phyloP scores from a whole-genome alignment of 2,329 filamentous ascomycete species.

The Pseudocercospora musae region DNA sequence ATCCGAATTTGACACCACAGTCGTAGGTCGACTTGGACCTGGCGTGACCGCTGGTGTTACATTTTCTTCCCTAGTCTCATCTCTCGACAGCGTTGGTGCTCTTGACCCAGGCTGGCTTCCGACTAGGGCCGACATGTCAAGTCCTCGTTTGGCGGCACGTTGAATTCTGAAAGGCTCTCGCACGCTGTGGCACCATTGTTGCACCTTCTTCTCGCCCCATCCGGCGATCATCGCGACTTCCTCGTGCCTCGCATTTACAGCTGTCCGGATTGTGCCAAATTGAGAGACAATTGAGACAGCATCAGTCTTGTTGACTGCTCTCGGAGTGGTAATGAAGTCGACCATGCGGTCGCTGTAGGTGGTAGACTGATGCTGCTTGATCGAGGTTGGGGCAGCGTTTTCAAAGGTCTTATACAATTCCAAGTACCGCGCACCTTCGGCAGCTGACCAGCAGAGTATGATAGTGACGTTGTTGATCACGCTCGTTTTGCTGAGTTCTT shows the following conservation, averaged over 20 bases:
- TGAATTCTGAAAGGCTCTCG: conserved; percentile 79
- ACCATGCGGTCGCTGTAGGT: conserved; percentile 83
- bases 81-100: conserved; percentile 27
- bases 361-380: conserved; percentile 78
- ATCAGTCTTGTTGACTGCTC: conserved; percentile 91
- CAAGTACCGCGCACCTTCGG: conserved; percentile 88
- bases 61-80: conserved; percentile 27
- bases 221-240: conserved; percentile 81
- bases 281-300: conserved; percentile 84
- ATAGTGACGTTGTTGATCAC: conserved; percentile 90
- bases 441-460: conserved; percentile 89
- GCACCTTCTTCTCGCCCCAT: conserved; percentile 94
- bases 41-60: background rate
- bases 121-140: conserved; percentile 34
- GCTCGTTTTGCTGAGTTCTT: conserved; percentile 88
- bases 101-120: conserved; percentile 27
- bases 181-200: conserved; percentile 76
- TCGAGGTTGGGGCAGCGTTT: conserved; percentile 75
- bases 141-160: conserved; percentile 60
- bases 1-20: conserved; percentile 37
- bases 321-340: conserved; percentile 87
- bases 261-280: conserved; percentile 83
- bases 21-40: conserved; percentile 17
- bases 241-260: conserved; percentile 83
- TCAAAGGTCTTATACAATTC: conserved; percentile 95